A percentile compares a stretch with the other conserved stretches of the same genome.
Conservation (phyloP, 345 rosid species). For the Salix suchowensis region DNA sequence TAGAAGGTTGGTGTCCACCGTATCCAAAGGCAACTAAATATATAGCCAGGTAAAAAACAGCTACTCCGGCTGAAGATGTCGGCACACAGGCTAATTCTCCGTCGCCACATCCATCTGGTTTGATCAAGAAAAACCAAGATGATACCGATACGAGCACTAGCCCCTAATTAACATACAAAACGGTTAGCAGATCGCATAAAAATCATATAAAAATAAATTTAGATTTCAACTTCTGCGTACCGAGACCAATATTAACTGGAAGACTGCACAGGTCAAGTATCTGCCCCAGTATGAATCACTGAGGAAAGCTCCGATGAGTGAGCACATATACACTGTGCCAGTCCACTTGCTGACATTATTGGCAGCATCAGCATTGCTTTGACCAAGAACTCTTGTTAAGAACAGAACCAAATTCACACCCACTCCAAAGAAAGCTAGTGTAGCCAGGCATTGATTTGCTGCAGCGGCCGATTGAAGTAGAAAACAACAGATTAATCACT, state of each 20-base stretch:
- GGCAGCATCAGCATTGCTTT: conserved; percentile 74
- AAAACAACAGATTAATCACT: neutral
- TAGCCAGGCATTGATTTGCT: conserved; percentile 82
- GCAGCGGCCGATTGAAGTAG: neutral
- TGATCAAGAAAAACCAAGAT: conserved; percentile 61
- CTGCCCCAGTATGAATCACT: conserved; percentile 98
- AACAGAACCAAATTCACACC: conserved; percentile 83
- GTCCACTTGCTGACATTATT: conserved; percentile 92
- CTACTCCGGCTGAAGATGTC: conserved; percentile 38
- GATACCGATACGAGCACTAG: conserved; percentile 48
- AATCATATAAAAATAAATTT: neutral
- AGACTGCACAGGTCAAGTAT: conserved; percentile 62
- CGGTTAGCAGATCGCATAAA: neutral
- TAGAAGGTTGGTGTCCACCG: conserved; percentile 84
- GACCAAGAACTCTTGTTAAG: conserved; percentile 73
- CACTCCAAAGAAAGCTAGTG: conserved; percentile 90
- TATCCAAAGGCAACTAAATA: conserved; percentile 82
- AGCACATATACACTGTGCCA: conserved; percentile 84
- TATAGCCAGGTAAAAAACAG: conserved; percentile 54
- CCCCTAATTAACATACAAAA: conserved; percentile 38
- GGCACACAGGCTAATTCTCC: conserved; percentile 37
- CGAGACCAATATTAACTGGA: conserved; percentile 46
- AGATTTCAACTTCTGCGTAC: conserved; percentile 23
- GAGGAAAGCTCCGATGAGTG: conserved; percentile 83
- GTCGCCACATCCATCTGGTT: conserved; percentile 69